Conservation (phyloP, 1,284 basidiomycete species). For the Pisolithus thermaeus region DNA sequence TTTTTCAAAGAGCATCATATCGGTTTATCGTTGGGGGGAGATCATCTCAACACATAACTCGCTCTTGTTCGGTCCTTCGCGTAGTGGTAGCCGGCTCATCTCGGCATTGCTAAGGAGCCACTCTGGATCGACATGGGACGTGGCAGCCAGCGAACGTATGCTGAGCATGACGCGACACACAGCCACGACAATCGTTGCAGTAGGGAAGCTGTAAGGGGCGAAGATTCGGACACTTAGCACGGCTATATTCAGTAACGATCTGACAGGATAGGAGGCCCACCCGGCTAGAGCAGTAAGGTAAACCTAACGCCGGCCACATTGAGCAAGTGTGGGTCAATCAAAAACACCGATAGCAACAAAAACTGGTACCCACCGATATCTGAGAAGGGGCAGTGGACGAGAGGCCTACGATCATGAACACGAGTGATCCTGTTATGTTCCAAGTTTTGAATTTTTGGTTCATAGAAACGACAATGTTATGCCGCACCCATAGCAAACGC, state of each 20-base stretch:
- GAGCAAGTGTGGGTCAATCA: not conserved
- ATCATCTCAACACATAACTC: constrained; percentile 7
- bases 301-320: not conserved
- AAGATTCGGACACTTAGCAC: not conserved
- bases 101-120: constrained; percentile 11
- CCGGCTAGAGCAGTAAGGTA: not conserved
- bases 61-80: not conserved
- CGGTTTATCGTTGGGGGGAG: too few species aligned
- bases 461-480: not conserved
- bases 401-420: constrained; percentile 4
- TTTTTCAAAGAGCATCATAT: too few species aligned
- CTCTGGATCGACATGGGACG: constrained; percentile 8
- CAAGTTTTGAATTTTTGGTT: not conserved
- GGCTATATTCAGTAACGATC: too few species aligned
- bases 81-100: constrained; percentile 9
- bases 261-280: not conserved
- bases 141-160: constrained; percentile 8
- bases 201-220: not conserved
- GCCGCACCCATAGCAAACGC: constrained; percentile 7
- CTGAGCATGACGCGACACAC: too few species aligned
- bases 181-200: constrained; percentile 1
- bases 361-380: not conserved
- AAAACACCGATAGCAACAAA: not conserved
- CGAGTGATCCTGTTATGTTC: constrained; percentile 2
- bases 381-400: not conserved